These are phyloP conservation scores for Periconia sp. DNA, from an alignment of 2,329 filamentous ascomycete species.

Conservation along the genomic window DNA sequence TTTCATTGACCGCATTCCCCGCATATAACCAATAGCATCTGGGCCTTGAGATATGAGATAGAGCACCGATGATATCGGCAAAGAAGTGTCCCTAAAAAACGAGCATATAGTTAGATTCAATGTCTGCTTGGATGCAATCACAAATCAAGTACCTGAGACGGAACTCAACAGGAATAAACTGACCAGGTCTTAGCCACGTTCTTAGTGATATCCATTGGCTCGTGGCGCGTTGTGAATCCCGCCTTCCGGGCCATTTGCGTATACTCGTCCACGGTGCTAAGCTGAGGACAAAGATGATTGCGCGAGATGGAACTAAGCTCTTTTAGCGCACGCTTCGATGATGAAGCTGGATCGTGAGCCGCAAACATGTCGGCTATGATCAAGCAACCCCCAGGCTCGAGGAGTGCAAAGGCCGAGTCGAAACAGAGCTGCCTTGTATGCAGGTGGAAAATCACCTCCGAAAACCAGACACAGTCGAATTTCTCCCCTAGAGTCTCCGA, in stretches of 20 bases:
- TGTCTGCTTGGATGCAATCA: background rate
- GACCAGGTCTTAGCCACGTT: slow-evolving; percentile 1
- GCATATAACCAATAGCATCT: slow-evolving; percentile 1
- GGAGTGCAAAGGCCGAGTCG: background rate
- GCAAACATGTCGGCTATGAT: background rate
- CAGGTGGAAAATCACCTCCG: slow-evolving; percentile 1
- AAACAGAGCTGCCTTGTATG: background rate
- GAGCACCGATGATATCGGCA: background rate
- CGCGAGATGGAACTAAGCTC: background rate
- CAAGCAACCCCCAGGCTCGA: background rate
- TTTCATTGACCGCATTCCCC: slow-evolving; percentile 1
- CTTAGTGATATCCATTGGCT: background rate
- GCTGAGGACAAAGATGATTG: slow-evolving; percentile 1
- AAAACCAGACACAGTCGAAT: slow-evolving; percentile 1
- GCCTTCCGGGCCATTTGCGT: background rate
- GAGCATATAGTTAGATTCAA: background rate
- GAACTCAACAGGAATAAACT: background rate
- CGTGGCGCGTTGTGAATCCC: background rate
- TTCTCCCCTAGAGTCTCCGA: background rate
- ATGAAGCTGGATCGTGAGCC: background rate
- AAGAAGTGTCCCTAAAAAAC: background rate
- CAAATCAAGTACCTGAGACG: background rate
- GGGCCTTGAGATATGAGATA: background rate
- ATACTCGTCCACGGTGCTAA: background rate
- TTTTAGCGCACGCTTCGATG: background rate